Conservation (phyloP, 805 yeast species). For the Metschnikowia anglica region DNA sequence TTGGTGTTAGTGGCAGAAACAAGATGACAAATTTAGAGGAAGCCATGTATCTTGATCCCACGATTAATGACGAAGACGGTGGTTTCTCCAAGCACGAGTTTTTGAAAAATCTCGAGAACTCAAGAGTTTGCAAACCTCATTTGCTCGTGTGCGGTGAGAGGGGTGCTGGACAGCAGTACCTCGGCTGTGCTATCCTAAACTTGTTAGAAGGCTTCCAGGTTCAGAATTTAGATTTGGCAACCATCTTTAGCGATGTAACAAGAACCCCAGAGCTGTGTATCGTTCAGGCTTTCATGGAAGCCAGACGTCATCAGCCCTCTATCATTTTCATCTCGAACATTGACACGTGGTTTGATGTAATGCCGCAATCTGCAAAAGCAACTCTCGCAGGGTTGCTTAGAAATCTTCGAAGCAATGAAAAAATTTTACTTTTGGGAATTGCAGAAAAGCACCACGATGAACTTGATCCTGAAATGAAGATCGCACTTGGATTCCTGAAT, state of each 20-base stretch:
- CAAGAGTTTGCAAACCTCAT: constrained; percentile 81
- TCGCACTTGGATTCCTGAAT: constrained; percentile 57
- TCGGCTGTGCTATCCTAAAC: constrained; percentile 78
- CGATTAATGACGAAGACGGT: constrained; percentile 55
- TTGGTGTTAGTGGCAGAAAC: constrained; percentile 38
- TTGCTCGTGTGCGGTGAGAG: constrained; percentile 66
- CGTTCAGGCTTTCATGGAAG: constrained; percentile 82
- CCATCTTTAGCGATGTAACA: constrained; percentile 73
- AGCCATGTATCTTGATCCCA: constrained; percentile 60
- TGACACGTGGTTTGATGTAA: constrained; percentile 69
- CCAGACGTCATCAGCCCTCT: constrained; percentile 85
- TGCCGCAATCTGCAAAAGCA: constrained; percentile 67
- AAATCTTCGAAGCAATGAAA: constrained; percentile 67
- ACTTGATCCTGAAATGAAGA: constrained; percentile 46
- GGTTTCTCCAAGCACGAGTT: constrained; percentile 71
- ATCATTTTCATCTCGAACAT: constrained; percentile 80
- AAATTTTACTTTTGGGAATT: constrained; percentile 70
- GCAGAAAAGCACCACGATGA: constrained; percentile 49
- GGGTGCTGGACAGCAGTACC: constrained; percentile 86
- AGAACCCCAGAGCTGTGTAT: constrained; percentile 80
- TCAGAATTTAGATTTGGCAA: constrained; percentile 79
- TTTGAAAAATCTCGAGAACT: constrained; percentile 44
- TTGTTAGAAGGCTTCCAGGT: constrained; percentile 86
- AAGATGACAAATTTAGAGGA: constrained; percentile 63
- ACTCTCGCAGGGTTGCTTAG: constrained; percentile 70